Evolutionary conservation across 805 yeast species (phyloP).

Genomic region (Suhomyces prunicola): DNA sequence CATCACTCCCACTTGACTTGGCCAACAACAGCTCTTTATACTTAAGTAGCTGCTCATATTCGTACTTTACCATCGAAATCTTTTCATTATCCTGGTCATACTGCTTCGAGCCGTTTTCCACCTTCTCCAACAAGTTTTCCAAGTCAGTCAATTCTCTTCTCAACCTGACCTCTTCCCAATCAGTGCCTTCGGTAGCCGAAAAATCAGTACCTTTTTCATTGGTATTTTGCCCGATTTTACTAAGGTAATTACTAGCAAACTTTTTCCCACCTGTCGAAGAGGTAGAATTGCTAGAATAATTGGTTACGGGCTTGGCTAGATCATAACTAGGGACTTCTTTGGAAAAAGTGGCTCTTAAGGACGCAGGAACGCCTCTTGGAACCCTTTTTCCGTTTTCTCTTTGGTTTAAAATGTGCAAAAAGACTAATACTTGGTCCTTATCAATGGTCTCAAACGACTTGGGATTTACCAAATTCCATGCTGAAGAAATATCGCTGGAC

Average conservation of each 20-base stretch:
- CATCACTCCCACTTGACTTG: conserved; percentile 9
- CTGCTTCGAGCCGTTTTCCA: conserved; percentile 28
- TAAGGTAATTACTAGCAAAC: conserved; percentile 55
- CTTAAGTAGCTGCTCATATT: conserved; percentile 76
- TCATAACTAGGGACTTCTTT: conserved; percentile 79
- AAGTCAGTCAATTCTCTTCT: conserved; percentile 74
- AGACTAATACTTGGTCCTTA: conserved; percentile 87
- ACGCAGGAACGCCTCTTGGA: conserved; percentile 93
- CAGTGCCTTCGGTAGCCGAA: conserved; percentile 70
- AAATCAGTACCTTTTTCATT: conserved; percentile 63
- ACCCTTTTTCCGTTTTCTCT: conserved; percentile 79
- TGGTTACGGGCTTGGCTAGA: conserved; percentile 26
- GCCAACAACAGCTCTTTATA: conserved; percentile 65
- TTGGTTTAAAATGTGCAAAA: conserved; percentile 87
- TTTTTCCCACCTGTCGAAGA: conserved; percentile 18
- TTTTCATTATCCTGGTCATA: conserved; percentile 21
- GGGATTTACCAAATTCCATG: conserved; percentile 96
- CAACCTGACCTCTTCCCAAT: conserved; percentile 89
- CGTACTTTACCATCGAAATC: conserved; percentile 44
- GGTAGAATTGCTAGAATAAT: conserved; percentile 1
- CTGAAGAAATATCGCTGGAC: conserved; percentile 76
- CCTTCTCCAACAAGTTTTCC: conserved; percentile 60
- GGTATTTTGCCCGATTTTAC: conserved; percentile 52
- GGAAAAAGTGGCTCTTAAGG: conserved; percentile 85
- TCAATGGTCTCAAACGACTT: conserved; percentile 83